Conservation (phyloP, 495 filamentous ascomycete species). For the Patellaria atrata region DNA sequence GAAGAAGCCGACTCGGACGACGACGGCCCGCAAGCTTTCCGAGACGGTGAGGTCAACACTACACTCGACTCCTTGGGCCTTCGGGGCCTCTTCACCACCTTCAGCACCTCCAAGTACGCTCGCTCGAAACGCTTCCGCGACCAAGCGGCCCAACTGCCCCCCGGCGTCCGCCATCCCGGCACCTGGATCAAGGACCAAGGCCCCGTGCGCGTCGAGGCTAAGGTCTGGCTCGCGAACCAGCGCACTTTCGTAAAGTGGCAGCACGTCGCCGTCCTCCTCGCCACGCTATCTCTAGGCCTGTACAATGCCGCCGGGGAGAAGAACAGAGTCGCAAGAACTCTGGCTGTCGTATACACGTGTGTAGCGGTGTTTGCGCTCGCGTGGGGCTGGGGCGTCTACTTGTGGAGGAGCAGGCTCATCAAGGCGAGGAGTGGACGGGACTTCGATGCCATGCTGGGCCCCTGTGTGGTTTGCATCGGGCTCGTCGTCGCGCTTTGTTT, state of each 20-base stretch:
- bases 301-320: conserved; percentile 70
- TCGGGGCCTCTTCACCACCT: conserved; percentile 50
- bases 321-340: conserved; percentile 53
- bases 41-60: conserved; percentile 13
- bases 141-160: conserved; percentile 54
- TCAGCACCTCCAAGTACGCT: conserved; percentile 58
- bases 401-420: conserved; percentile 63
- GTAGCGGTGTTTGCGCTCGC: conserved; percentile 68
- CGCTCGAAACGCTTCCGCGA: too few species aligned
- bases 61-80: conserved; percentile 26
- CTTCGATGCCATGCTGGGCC: conserved; percentile 77
- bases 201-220: conserved; percentile 80
- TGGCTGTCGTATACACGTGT: conserved; percentile 68
- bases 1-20: conserved; percentile 32
- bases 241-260: conserved; percentile 97
- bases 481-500: conserved; percentile 63
- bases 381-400: conserved; percentile 82
- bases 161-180: conserved; percentile 70
- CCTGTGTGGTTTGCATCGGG: conserved; percentile 67
- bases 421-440: conserved; percentile 71
- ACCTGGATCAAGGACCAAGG: conserved; percentile 87
- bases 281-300: conserved; percentile 63
- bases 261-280: conserved; percentile 76
- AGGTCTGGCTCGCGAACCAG: conserved; percentile 98
- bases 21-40: conserved; percentile 20